A percentile compares a stretch with the other conserved stretches of the same genome.
Conservation (phyloP, 495 filamentous ascomycete genomes). For the Annulohypoxylon bovei region DNA sequence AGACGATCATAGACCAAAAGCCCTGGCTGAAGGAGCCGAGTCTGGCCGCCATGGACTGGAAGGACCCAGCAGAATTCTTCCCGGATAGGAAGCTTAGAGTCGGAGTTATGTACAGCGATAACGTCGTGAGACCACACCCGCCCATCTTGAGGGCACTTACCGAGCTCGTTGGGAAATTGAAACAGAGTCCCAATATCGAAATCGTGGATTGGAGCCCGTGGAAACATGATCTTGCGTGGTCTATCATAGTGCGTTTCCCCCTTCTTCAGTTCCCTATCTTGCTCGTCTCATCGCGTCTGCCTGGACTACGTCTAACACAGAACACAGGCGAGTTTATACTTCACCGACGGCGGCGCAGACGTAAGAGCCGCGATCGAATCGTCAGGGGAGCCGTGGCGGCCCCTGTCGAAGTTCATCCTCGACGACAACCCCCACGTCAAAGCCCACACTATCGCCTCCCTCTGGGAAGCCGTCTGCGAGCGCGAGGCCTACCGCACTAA, state of each 20-base stretch:
- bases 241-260: constrained; percentile 57
- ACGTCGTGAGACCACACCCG: constrained; percentile 75
- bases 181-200: constrained; percentile 57
- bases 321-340: constrained; percentile 53
- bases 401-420: constrained; percentile 62
- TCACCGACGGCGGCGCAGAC: constrained; percentile 66
- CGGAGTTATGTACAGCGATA: constrained; percentile 76
- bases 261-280: neutral
- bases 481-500: constrained; percentile 67
- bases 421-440: constrained; percentile 57
- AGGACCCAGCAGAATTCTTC: constrained; percentile 42
- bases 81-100: constrained; percentile 64
- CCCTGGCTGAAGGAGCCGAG: constrained; percentile 71
- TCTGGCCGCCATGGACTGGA: constrained; percentile 70
- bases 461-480: constrained; percentile 48
- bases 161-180: constrained; percentile 64
- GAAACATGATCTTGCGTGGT: constrained; percentile 68
- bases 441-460: constrained; percentile 47
- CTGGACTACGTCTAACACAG: neutral
- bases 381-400: constrained; percentile 66
- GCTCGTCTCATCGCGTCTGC: neutral
- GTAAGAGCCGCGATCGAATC: constrained; percentile 58
- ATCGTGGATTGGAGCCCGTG: constrained; percentile 74
- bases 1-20: constrained; percentile 64
- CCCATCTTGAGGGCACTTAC: constrained; percentile 70